phyloP scores from a whole-genome alignment of 345 rosid species.

The Melaleuca alternifolia region DNA sequence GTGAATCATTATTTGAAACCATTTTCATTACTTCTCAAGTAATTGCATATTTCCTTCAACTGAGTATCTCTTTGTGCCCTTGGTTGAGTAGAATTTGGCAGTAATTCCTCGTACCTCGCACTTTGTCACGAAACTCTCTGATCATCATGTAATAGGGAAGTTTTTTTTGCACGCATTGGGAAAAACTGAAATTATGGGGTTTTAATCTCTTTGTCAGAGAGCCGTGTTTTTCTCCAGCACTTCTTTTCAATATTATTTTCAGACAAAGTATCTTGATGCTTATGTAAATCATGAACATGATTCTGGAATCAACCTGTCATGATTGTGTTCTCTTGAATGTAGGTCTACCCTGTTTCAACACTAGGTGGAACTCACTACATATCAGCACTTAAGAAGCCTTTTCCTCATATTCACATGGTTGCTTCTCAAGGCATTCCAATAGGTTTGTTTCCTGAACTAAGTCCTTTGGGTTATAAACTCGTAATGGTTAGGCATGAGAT shows the following conservation, averaged over 20 bases:
- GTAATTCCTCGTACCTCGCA: not conserved
- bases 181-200: not conserved
- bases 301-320: not conserved
- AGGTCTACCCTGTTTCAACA: conserved; percentile 56
- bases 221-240: not conserved
- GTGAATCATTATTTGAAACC: not conserved
- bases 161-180: not conserved
- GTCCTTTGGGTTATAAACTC: not conserved
- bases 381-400: conserved; percentile 49
- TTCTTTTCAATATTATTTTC: not conserved
- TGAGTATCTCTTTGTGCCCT: not conserved
- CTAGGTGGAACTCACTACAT: conserved; percentile 37
- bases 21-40: not conserved
- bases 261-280: not conserved
- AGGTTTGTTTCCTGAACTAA: conserved; percentile 18
- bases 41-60: not conserved
- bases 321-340: not conserved
- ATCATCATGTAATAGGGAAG: not conserved
- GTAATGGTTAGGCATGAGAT: not conserved
- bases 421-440: conserved; percentile 52
- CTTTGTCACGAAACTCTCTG: not conserved
- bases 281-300: not conserved
- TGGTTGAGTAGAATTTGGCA: not conserved
- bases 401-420: conserved; percentile 43
- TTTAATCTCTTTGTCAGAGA: not conserved